phyloP scores from a whole-genome alignment of 2,329 filamentous ascomycete genomes.

The Calonectria hongkongensis region DNA sequence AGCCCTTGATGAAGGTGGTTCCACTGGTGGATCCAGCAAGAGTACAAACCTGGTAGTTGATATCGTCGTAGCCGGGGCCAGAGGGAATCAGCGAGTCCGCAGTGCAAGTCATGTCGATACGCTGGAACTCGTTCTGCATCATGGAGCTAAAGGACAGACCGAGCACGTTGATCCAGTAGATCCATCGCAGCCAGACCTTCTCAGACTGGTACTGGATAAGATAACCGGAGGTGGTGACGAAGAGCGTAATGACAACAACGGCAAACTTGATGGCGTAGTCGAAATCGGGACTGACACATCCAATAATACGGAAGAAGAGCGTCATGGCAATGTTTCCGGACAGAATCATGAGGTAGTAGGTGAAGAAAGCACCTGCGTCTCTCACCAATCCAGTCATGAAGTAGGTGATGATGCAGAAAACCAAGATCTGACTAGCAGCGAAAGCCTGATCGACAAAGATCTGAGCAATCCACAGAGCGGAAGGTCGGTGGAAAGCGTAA shows the following conservation, averaged over 20 bases:
- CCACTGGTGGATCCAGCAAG: constrained; percentile 83
- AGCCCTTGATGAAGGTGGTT: constrained; percentile 77
- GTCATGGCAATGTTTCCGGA: constrained; percentile 84
- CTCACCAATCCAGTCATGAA: constrained; percentile 83
- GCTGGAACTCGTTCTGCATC: constrained; percentile 91
- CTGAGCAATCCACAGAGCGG: constrained; percentile 88
- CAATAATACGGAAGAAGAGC: constrained; percentile 84
- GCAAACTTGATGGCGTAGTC: constrained; percentile 91
- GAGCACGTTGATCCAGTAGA: constrained; percentile 85
- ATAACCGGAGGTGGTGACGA: constrained; percentile 88
- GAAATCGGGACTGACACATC: constrained; percentile 85
- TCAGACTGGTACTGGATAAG: constrained; percentile 86
- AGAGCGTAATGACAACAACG: constrained; percentile 86
- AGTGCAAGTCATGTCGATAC: constrained; percentile 81
- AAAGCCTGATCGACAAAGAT: constrained; percentile 87
- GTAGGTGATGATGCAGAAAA: constrained; percentile 86
- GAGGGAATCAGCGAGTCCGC: constrained; percentile 81
- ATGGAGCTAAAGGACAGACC: constrained; percentile 85
- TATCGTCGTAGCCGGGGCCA: constrained; percentile 81
- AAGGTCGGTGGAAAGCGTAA: constrained; percentile 88
- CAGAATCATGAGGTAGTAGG: constrained; percentile 82
- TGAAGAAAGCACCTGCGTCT: constrained; percentile 87
- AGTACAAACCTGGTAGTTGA: constrained; percentile 87
- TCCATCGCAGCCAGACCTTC: constrained; percentile 87
- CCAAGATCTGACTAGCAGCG: constrained; percentile 79